Percentiles rank a stretch among this genome's conserved stretches.
Conservation (phyloP, 2,329 filamentous ascomycete genomes). For the Exophiala sideris region DNA sequence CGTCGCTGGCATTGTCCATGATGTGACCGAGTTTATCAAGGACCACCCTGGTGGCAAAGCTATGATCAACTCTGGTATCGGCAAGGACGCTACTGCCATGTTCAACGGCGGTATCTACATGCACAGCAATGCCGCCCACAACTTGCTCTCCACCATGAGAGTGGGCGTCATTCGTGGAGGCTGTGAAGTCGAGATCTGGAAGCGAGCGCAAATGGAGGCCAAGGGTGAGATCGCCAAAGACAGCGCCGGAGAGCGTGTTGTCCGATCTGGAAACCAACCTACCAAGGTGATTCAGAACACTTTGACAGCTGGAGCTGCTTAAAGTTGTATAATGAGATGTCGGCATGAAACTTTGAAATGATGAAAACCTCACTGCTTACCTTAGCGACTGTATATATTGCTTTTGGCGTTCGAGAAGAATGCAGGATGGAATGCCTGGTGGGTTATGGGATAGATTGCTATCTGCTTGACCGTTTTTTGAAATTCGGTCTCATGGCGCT, state of each 20-base stretch:
- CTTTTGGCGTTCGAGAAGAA: slow-evolving; percentile 11
- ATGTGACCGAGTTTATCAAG: slow-evolving; percentile 79
- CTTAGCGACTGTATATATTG: slow-evolving; percentile 15
- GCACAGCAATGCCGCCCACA: slow-evolving; percentile 87
- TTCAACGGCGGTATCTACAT: slow-evolving; percentile 91
- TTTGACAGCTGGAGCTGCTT: slow-evolving; percentile 80
- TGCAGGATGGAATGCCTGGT: not conserved
- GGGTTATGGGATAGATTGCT: slow-evolving; percentile 1
- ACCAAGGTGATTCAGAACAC: slow-evolving; percentile 79
- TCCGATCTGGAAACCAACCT: slow-evolving; percentile 79
- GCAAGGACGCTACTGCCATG: slow-evolving; percentile 84
- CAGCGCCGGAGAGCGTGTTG: slow-evolving; percentile 73
- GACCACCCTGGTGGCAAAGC: slow-evolving; percentile 88
- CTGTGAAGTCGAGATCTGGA: slow-evolving; percentile 90
- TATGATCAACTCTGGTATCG: slow-evolving; percentile 75
- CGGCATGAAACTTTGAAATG: slow-evolving; percentile 3
- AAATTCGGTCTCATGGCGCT: not conserved
- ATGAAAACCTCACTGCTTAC: slow-evolving; percentile 3
- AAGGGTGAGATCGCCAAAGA: slow-evolving; percentile 85
- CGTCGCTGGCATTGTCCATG: slow-evolving; percentile 81
- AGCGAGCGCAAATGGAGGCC: slow-evolving; percentile 65
- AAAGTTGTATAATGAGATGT: slow-evolving; percentile 4
- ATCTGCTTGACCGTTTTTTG: not conserved
- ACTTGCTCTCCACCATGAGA: slow-evolving; percentile 82
- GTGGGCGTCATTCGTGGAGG: slow-evolving; percentile 82